A percentile compares a stretch with the other conserved stretches of the same genome.
phyloP scores from a whole-genome alignment of 306 rosid genomes.

The Morella rubra region DNA sequence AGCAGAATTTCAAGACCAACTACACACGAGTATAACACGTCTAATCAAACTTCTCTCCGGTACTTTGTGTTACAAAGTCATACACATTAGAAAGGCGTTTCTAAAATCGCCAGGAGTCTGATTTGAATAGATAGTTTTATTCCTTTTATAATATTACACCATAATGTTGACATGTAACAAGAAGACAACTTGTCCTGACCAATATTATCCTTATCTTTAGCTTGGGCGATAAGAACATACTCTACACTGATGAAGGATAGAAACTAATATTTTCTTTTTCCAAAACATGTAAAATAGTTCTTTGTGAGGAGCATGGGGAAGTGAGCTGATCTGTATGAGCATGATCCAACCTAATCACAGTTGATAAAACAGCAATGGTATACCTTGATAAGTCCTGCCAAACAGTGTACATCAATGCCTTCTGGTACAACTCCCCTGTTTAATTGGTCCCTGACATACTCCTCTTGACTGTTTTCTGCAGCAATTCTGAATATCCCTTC shows the following conservation, averaged over 20 bases:
- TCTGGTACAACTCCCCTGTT: constrained; percentile 79
- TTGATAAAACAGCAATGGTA: not conserved
- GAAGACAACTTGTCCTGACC: not conserved
- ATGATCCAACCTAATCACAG: not conserved
- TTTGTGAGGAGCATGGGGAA: too few relatives aligned
- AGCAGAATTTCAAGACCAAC: not conserved
- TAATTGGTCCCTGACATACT: constrained; percentile 72
- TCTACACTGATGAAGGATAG: not conserved
- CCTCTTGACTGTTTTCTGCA: constrained; percentile 79
- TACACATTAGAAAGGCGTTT: too few relatives aligned
- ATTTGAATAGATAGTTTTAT: too few relatives aligned
- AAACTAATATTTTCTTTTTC: not conserved
- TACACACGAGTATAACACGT: not conserved
- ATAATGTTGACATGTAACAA: not conserved
- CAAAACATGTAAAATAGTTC: not conserved
- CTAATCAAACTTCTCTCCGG: not conserved
- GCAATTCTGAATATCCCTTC: constrained; percentile 94
- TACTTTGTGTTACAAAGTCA: too few relatives aligned
- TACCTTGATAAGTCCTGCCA: constrained; percentile 95
- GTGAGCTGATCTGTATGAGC: too few relatives aligned
- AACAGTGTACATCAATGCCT: constrained; percentile 75
- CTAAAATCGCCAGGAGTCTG: too few relatives aligned
- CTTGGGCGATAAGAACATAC: not conserved
- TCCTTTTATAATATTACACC: too few relatives aligned
- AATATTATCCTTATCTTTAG: not conserved